phyloP scores from a whole-genome alignment of 2,329 filamentous ascomycete genomes.

The Aspergillus tamarii region DNA sequence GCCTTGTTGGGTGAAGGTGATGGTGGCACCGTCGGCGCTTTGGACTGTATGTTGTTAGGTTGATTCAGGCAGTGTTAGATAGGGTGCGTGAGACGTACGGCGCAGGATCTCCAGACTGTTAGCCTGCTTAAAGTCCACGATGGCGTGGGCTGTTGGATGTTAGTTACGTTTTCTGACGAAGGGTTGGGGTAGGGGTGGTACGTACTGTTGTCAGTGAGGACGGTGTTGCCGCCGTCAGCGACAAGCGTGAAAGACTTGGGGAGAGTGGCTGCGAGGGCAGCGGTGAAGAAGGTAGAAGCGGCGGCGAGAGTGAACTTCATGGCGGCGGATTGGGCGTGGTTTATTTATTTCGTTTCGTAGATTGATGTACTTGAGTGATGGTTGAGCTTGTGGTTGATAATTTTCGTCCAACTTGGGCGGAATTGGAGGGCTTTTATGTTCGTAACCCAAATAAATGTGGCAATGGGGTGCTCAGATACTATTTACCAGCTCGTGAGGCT shows the following conservation, averaged over 20 bases:
- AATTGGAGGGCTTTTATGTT: background rate
- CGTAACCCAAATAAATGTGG: background rate
- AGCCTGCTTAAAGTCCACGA: background rate
- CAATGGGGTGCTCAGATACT: background rate
- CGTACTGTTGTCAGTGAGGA: constrained; percentile 14
- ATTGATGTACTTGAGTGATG: background rate
- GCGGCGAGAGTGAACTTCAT: constrained; percentile 19
- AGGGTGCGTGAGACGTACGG: background rate
- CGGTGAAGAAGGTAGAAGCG: constrained; percentile 7
- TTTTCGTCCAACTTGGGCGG: background rate
- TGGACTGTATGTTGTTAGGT: background rate
- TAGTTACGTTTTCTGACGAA: background rate
- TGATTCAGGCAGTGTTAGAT: background rate
- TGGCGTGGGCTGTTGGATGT: constrained; percentile 4
- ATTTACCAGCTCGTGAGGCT: background rate
- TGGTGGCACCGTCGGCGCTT: background rate
- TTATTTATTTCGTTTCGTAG: background rate
- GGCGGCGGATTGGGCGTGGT: background rate
- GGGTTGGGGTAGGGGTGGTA: background rate
- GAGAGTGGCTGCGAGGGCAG: constrained; percentile 10
- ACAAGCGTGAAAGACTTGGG: constrained; percentile 18
- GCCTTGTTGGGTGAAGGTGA: constrained; percentile 9
- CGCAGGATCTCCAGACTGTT: constrained; percentile 1
- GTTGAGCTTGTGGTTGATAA: background rate
- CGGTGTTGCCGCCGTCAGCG: constrained; percentile 16